These are phyloP conservation scores for Leptographium wingfieldii DNA, from an alignment of 2,329 filamentous ascomycete species.

Conservation along the genomic window DNA sequence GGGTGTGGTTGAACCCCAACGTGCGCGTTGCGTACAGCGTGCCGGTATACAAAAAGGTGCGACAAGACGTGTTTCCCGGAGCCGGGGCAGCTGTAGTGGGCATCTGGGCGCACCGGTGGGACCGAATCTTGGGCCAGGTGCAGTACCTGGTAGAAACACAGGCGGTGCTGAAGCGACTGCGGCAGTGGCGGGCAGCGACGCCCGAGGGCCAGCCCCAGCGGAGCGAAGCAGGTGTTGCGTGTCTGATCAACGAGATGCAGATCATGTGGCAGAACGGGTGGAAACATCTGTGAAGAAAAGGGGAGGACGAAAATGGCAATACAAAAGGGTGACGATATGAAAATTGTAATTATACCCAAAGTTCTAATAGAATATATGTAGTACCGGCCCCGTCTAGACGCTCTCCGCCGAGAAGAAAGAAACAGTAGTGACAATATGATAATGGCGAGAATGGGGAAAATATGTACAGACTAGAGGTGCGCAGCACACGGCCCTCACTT, in stretches of 20 bases:
- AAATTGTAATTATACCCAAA: background rate
- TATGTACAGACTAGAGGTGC: background rate
- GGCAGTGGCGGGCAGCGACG: conserved; percentile 25
- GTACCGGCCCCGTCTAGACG: background rate
- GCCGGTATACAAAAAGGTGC: conserved; percentile 37
- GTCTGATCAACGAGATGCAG: conserved; percentile 48
- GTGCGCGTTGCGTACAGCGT: conserved; percentile 55
- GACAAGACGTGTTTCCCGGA: conserved; percentile 33
- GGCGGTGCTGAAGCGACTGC: conserved; percentile 27
- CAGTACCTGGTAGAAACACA: conserved; percentile 24
- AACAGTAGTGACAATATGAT: background rate
- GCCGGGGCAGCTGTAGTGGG: conserved; percentile 35
- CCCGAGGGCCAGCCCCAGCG: conserved; percentile 18
- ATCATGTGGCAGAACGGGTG: conserved; percentile 45
- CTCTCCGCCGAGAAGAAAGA: background rate
- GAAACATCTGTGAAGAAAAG: conserved; percentile 33
- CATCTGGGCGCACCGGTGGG: conserved; percentile 44
- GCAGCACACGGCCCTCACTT: conserved; percentile 27
- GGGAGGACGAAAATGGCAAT: background rate
- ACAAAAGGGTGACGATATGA: background rate
- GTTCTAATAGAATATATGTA: background rate
- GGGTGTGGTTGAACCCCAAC: conserved; percentile 56
- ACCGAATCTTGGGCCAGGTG: conserved; percentile 29
- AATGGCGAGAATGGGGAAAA: background rate
- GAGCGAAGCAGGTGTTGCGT: conserved; percentile 32